Evolutionary conservation across 768 basidiomycete genomes (phyloP), one percentile per base, ranked within the genome.

Genomic region (Plicaturopsis crispa): DNA sequence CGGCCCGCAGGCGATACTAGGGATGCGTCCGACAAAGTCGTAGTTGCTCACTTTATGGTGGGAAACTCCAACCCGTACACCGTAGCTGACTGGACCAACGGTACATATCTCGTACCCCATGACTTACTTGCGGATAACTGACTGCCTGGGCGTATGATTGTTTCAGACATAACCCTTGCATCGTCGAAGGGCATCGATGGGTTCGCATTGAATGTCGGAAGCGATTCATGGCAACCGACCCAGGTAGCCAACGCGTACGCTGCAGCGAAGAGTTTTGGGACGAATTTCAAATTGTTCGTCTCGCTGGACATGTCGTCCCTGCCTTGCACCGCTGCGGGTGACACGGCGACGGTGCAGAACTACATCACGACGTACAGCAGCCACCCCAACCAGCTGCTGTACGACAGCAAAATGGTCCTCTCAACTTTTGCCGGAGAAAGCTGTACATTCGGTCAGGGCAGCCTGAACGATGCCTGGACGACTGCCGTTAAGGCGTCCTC

Each of bases 341-440:
- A 71, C 38, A 67, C 60, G 17, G 56, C 63, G 32, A 47, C 69
- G 20, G 63, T 78, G 17, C 54, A 57, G 19, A 58, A 61, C 28
- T 72, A 67, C 43, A 66, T 75, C 38, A 66, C 67, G 6, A 60
- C 55, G 12, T 80, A 73, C 45, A 57, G 66, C 3, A 47, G 50
- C 4, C 70, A 80, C 47, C 67, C 72, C 1, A 70, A 61, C 39
- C 80, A 84, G 48, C 71, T 78, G 51, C 66, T 56, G 19, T 66
- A 74, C 40, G 57, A 73, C 35, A 70, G 69, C 8, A 72, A 70
- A 49, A 59, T 66, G 3, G 66, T 83, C 48, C 67, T 81, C 3
- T 78, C 76, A 6, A 80, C 78, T 16, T 84, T 73, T 49, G 60
- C 65, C 36, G 82, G 75, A 30, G 73, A 73, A 65, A 74, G 73